Evolutionary conservation across 164 flowering plant genomes (phyloP).

Genomic region (Nelumbo lutea): DNA sequence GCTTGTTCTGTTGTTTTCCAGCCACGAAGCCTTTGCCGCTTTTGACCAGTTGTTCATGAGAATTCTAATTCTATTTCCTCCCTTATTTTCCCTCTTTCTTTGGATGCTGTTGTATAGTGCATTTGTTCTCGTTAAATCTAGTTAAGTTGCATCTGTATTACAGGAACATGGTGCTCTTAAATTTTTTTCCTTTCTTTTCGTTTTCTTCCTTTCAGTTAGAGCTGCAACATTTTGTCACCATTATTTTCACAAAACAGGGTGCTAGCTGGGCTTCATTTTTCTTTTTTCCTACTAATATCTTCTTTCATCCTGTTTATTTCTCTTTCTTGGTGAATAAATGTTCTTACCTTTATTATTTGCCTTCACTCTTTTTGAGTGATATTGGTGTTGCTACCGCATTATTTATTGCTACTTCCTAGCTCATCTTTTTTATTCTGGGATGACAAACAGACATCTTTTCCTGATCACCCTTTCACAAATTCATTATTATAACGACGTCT

Average conservation of each 20-base stretch:
- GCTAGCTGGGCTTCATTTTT: background rate
- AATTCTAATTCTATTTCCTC: too few species aligned
- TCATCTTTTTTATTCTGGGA: slow-evolving; percentile 20
- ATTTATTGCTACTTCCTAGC: slow-evolving; percentile 20
- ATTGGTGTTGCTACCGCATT: slow-evolving; percentile 20
- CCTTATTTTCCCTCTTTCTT: too few species aligned
- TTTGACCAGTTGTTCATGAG: too few species aligned
- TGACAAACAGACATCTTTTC: slow-evolving; percentile 17
- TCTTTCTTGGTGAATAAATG: slow-evolving; percentile 13
- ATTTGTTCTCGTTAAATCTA: too few species aligned
- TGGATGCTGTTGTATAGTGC: too few species aligned
- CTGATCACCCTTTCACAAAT: slow-evolving; percentile 23
- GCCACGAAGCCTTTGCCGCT: too few species aligned
- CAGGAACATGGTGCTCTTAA: too few species aligned
- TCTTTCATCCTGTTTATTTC: slow-evolving; percentile 2
- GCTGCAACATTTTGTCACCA: slow-evolving; percentile 7
- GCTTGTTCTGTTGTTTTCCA: too few species aligned
- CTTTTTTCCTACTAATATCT: background rate
- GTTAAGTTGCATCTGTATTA: too few species aligned
- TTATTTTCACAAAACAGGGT: slow-evolving; percentile 6
- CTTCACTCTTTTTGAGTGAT: slow-evolving; percentile 20
- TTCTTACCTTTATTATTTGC: slow-evolving; percentile 19
- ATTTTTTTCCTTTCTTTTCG: too few species aligned
- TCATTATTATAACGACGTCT: slow-evolving; percentile 38
- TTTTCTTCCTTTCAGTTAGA: too few species aligned